These are phyloP conservation scores for Fraxinus americana DNA, from an alignment of 257 asterid species.

Conservation along the genomic window DNA sequence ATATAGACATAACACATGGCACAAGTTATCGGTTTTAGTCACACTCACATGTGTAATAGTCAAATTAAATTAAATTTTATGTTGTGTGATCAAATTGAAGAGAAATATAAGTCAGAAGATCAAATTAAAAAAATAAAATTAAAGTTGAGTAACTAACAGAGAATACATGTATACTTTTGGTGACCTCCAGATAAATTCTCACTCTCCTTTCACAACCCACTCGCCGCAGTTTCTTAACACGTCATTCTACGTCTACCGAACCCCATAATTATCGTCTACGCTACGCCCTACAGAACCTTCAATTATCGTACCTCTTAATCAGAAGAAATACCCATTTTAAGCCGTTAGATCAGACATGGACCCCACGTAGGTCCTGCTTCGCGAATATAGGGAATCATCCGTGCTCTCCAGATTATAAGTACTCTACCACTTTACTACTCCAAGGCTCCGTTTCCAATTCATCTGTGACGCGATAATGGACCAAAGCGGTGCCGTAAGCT, in stretches of 20 bases:
- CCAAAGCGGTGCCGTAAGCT: conserved; percentile 38
- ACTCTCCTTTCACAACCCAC: neutral
- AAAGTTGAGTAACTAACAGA: neutral
- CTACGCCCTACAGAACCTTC: neutral
- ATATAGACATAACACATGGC: too few relatives aligned
- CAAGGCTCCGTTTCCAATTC: neutral
- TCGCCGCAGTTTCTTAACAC: conserved; percentile 25
- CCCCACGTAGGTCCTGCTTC: neutral
- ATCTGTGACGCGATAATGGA: conserved; percentile 40
- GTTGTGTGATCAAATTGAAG: neutral
- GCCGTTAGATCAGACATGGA: neutral
- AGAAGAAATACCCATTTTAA: neutral
- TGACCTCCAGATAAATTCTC: neutral
- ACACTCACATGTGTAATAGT: neutral
- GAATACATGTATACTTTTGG: neutral
- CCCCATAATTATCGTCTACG: neutral
- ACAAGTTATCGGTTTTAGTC: neutral
- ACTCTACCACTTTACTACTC: conserved; percentile 3
- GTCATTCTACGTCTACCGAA: neutral
- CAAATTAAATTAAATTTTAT: neutral
- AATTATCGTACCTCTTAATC: neutral
- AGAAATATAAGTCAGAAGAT: neutral
- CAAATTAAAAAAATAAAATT: neutral
- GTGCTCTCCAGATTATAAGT: conserved; percentile 2
- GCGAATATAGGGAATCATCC: neutral